Conservation (phyloP, 345 rosid genomes). For the Arabidopsis arenosa region DNA sequence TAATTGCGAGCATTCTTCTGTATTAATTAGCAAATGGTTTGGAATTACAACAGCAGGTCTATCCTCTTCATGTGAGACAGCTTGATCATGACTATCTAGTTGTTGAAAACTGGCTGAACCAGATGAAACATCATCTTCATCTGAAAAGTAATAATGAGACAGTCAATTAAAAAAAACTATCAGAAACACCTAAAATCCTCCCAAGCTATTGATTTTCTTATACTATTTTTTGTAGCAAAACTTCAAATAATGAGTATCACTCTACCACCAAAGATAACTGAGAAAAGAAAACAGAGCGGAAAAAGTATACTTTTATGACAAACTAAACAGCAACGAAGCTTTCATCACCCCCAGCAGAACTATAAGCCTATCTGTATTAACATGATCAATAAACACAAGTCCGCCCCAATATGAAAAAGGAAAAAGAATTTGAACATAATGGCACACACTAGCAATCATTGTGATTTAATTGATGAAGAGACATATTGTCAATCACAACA, state of each 20-base stretch:
- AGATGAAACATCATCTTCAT: slow-evolving; percentile 60
- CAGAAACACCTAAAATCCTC: slow-evolving; percentile 17
- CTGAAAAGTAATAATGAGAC: slow-evolving; percentile 52
- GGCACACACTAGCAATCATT: slow-evolving; percentile 5
- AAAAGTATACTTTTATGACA: slow-evolving; percentile 4
- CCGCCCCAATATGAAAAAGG: neutral
- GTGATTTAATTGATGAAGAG: neutral
- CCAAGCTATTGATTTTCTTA: neutral
- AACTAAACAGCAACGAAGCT: slow-evolving; percentile 9
- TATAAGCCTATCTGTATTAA: neutral
- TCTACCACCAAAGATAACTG: slow-evolving; percentile 14
- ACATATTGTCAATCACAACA: slow-evolving; percentile 4
- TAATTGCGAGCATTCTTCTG: slow-evolving; percentile 83
- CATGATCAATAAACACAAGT: slow-evolving; percentile 17
- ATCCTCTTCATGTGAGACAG: slow-evolving; percentile 59
- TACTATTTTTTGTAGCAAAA: neutral
- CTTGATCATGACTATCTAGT: slow-evolving; percentile 64
- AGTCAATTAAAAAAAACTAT: slow-evolving; percentile 6
- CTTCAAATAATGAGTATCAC: neutral
- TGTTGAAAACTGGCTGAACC: slow-evolving; percentile 63
- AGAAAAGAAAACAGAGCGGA: slow-evolving; percentile 20
- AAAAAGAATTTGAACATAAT: slow-evolving; percentile 2
- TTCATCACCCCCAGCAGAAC: slow-evolving; percentile 9
- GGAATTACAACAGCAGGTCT: slow-evolving; percentile 88
- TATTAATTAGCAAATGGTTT: slow-evolving; percentile 85